Evolutionary conservation across 495 filamentous ascomycete genomes (phyloP).

Genomic region (Astrocystis sublimbata): DNA sequence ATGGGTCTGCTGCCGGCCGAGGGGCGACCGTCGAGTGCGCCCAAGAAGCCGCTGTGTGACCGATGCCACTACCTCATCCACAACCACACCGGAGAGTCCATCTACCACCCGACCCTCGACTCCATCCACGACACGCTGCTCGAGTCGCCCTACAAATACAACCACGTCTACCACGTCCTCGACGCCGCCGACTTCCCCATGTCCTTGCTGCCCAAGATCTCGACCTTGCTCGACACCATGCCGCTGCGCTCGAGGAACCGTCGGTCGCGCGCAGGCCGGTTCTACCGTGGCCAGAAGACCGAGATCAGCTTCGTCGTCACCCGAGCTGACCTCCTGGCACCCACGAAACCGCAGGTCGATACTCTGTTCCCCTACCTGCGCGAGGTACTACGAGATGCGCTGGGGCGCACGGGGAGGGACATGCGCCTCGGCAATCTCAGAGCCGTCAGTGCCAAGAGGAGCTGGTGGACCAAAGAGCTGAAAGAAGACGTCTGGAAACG

Average conservation of each 20-base stretch:
- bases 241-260: conserved; percentile 76
- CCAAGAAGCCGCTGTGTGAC: conserved; percentile 66
- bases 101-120: conserved; percentile 73
- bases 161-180: conserved; percentile 96
- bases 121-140: conserved; percentile 78
- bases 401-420: conserved; percentile 61
- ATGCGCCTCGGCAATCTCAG: conserved; percentile 78
- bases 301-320: conserved; percentile 90
- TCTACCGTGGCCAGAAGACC: conserved; percentile 57
- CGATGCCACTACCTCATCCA: conserved; percentile 82
- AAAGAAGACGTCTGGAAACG: conserved; percentile 80
- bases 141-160: conserved; percentile 80
- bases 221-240: conserved; percentile 55
- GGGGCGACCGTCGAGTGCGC: conserved; percentile 14
- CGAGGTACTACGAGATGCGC: conserved; percentile 67
- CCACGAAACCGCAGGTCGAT: conserved; percentile 77
- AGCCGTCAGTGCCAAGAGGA: conserved; percentile 77
- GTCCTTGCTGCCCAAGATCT: conserved; percentile 70
- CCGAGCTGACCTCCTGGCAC: conserved; percentile 79
- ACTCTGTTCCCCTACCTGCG: conserved; percentile 78
- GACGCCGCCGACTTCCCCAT: conserved; percentile 97
- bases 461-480: conserved; percentile 85
- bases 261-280: conserved; percentile 64
- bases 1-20: conserved; percentile 21
- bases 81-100: conserved; percentile 66